Base-by-base conservation (phyloP, 371 early-diverging fungal species). In the Coemansia sp. region DNA sequence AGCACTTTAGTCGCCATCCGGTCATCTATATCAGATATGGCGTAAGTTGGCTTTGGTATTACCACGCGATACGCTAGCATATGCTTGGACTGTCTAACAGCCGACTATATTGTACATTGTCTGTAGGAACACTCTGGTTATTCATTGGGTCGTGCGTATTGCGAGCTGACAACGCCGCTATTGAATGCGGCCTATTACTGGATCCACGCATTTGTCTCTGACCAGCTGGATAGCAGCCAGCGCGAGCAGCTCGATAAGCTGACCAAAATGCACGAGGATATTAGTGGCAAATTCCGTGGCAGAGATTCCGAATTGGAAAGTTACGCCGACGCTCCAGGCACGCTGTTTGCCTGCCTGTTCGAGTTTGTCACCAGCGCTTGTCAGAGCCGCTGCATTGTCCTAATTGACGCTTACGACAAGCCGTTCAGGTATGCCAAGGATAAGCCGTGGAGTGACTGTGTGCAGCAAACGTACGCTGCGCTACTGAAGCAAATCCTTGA, bases 1-100 rank as follows among this genome's bases (percentile, higher is more conserved):
- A 50, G 32, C 43, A 42, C 42, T 65, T 57, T 54, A 50, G 43
- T 36, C 45, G 52, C 16, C 50, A 56, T 40, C 57, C 57, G 43
- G 62, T 62, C 13, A 45, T 62, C 16, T 38, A 16, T 26, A 9
- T 62, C 38, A 9, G 5, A 38, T 38, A 38, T 38, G 38, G 38
- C 2, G 38, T 38, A 38, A 38, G 38, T 9, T 9, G 5, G 2
- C 7, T 7, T 5, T 5, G 5, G 38, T 0, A 38, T 5, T 38
- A 38, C 38, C 38, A 38, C 7, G 7, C 26, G 26, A 26, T 26
- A 26, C 26, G 26, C 26, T 26, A 26, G 26, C 26, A 26, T 26
- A 26, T 26, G 0, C 26, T 26, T 26, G 26, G 26, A 26, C 26
- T 26, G 26, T 26, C 26, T 26, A 26, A 26, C 0, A 26, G 26